Evolutionary conservation across 208 protist genomes (phyloP), one percentile per base, ranked within the genome.

Genomic region (Blastocrithidia nonstop): DNA sequence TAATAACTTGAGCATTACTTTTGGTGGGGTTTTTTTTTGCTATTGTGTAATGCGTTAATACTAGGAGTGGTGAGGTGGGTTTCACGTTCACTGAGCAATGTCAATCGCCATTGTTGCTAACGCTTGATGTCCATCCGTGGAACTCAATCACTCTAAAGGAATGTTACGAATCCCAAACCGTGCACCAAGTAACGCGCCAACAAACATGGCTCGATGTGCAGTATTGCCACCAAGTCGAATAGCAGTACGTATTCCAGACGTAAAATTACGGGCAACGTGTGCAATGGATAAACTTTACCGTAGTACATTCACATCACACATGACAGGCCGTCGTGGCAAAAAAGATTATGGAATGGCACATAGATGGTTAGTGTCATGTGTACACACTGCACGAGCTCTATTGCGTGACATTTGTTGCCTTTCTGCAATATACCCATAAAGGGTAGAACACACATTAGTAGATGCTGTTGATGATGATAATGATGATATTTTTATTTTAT

Each of bases 31-130:
- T n/a, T n/a, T n/a, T n/a, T n/a, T n/a, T n/a, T n/a, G n/a, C n/a
- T n/a, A n/a, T n/a, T n/a, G n/a, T n/a, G n/a, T n/a, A n/a, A n/a
- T n/a, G n/a, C n/a, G n/a, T n/a, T n/a, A n/a, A n/a, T n/a, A n/a
- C n/a, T n/a, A n/a, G n/a, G 45, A 83, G 31, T 66, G 58, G 28
- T 66, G 70, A 6, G 78, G 64, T 11, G 83, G 76, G 44, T 93
- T 93, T 77, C 78, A 93, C 26, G 63, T 56, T 65, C 75, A 87
- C 61, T 93, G 84, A 6, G 79, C 73, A 9, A 89, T 53, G 47
- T 87, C 69, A 19, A 88, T 47, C 20, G 84, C 67, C 52, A 72
- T 45, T 9, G 75, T 89, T 27, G 61, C 52, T 22, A 93, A 57
- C 3, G 67, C 41, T 38, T 60, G 57, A 51, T 85, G 57, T 25